Evolutionary conservation across 1,139 yeast species (phyloP).

Genomic region (Starmera stellimalicola): DNA sequence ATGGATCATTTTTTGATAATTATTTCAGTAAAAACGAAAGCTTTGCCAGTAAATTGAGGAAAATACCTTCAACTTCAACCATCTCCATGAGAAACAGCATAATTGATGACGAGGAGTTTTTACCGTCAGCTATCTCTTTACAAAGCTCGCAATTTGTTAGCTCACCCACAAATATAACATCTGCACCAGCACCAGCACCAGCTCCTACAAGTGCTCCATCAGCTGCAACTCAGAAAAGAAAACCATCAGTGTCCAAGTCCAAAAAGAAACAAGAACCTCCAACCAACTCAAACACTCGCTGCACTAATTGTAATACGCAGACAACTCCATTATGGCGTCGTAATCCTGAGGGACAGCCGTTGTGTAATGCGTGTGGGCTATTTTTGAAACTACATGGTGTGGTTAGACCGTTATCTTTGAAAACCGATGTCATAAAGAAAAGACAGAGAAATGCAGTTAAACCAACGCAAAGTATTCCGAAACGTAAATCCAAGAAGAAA

Average conservation of each 20-base stretch:
- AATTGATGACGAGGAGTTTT: conserved; percentile 15
- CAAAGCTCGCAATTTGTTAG: conserved; percentile 13
- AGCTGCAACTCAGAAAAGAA: conserved; percentile 6
- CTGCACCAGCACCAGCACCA: conserved; percentile 9
- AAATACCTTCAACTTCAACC: neutral
- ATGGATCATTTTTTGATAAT: conserved; percentile 16
- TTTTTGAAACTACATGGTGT: conserved; percentile 89
- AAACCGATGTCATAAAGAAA: conserved; percentile 88
- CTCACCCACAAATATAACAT: conserved; percentile 16
- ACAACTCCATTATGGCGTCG: conserved; percentile 96
- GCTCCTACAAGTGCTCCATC: neutral
- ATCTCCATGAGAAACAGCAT: conserved; percentile 5
- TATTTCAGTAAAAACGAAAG: conserved; percentile 8
- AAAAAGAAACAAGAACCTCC: neutral
- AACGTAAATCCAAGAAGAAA: neutral
- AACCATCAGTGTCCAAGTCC: conserved; percentile 9
- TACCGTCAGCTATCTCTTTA: conserved; percentile 11
- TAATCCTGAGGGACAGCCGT: conserved; percentile 84
- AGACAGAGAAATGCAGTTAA: conserved; percentile 32
- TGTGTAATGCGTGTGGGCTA: conserved; percentile 93
- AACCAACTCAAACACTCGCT: conserved; percentile 22
- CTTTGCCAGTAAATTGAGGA: too few species aligned
- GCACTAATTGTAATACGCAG: conserved; percentile 86
- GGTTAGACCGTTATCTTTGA: conserved; percentile 80
- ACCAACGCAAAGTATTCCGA: neutral